phyloP scores from a whole-genome alignment of 495 filamentous ascomycete genomes.

The Terfezia claveryi region DNA sequence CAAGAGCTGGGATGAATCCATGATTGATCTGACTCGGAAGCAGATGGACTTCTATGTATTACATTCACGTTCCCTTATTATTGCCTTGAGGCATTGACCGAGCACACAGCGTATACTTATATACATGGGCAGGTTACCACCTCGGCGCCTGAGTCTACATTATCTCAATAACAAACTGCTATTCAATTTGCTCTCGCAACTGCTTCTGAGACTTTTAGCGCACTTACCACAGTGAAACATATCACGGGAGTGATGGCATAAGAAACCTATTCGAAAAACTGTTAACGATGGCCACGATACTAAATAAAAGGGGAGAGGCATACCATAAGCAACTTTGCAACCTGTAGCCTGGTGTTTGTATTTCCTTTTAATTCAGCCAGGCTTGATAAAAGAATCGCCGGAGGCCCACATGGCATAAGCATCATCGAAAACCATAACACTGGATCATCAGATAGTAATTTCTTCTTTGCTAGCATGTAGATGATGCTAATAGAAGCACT shows the following conservation, averaged over 20 bases:
- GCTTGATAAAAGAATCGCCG: conserved; percentile 26
- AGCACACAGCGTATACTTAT: too few relatives aligned
- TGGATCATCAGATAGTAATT: conserved; percentile 37
- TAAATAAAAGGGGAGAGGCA: neutral
- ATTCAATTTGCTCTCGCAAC: neutral
- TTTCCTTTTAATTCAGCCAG: neutral
- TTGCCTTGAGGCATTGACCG: too few relatives aligned
- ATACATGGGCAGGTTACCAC: too few relatives aligned
- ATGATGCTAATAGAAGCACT: conserved; percentile 30
- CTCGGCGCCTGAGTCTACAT: too few relatives aligned
- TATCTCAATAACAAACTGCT: too few relatives aligned
- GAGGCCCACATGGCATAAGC: conserved; percentile 54
- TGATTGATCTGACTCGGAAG: too few relatives aligned
- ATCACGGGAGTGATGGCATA: conserved; percentile 33
- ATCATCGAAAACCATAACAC: conserved; percentile 59
- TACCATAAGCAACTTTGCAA: conserved; percentile 49
- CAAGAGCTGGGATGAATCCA: too few relatives aligned
- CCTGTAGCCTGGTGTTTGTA: conserved; percentile 31
- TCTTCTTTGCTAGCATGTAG: conserved; percentile 40
- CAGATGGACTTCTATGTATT: too few relatives aligned
- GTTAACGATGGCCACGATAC: neutral
- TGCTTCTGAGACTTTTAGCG: conserved; percentile 28
- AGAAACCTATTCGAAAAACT: conserved; percentile 21
- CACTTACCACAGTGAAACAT: conserved; percentile 30
- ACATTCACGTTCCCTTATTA: too few relatives aligned